Evolutionary conservation across 2,329 filamentous ascomycete genomes (phyloP).

Genomic region (Sclerotinia borealis): DNA sequence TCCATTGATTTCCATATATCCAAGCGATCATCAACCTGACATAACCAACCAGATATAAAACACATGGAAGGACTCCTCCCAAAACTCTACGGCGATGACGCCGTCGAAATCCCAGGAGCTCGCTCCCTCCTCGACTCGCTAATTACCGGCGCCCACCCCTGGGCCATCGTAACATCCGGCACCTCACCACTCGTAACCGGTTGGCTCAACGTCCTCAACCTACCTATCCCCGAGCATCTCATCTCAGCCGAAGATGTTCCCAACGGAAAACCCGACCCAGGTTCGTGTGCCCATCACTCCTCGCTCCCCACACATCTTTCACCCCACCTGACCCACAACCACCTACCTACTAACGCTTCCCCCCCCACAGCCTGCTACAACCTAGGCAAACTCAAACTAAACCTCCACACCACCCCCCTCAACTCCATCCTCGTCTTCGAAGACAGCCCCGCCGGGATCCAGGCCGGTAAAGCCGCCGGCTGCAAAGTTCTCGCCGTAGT

Average conservation of each 20-base stretch:
- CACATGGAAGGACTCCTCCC: conserved; percentile 75
- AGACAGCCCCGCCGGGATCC: conserved; percentile 63
- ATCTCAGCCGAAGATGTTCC: conserved; percentile 71
- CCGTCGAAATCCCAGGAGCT: conserved; percentile 79
- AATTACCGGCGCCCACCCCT: conserved; percentile 48
- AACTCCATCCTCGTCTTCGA: conserved; percentile 55
- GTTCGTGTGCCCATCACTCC: neutral
- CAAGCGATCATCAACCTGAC: neutral
- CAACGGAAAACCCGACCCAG: conserved; percentile 70
- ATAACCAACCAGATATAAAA: conserved; percentile 61
- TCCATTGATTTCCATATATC: neutral
- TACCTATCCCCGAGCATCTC: conserved; percentile 60
- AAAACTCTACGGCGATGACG: conserved; percentile 67
- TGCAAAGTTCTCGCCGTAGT: conserved; percentile 61
- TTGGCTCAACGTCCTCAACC: conserved; percentile 62
- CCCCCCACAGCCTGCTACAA: conserved; percentile 51
- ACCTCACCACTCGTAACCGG: conserved; percentile 61
- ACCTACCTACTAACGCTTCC: neutral
- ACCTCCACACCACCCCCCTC: conserved; percentile 32
- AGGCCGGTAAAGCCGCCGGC: conserved; percentile 64
- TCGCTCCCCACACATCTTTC: too few relatives aligned
- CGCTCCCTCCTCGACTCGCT: conserved; percentile 63
- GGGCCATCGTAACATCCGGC: conserved; percentile 82
- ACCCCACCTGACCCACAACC: too few relatives aligned
- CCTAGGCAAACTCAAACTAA: conserved; percentile 58